Percentiles rank a stretch among this genome's conserved stretches.
Conservation (phyloP, 495 filamentous ascomycete genomes). For the Glonium stellatum region DNA sequence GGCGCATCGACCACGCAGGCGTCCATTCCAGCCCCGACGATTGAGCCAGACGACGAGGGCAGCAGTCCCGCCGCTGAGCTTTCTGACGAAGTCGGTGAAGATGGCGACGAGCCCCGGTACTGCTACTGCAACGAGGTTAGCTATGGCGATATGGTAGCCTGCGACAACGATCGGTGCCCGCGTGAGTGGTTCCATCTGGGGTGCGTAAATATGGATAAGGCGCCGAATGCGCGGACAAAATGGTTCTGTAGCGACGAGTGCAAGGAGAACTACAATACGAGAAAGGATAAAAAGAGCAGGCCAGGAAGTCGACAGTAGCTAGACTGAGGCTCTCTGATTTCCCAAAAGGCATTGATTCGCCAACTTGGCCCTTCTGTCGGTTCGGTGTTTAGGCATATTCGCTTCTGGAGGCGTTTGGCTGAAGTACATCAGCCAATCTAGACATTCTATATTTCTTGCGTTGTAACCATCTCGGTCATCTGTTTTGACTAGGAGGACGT, state of each 20-base stretch:
- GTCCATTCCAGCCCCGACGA: constrained; percentile 9
- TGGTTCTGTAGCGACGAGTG: constrained; percentile 29
- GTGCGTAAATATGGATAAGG: constrained; percentile 81
- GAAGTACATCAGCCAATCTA: too few relatives aligned
- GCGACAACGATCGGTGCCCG: constrained; percentile 78
- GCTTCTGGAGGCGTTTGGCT: too few relatives aligned
- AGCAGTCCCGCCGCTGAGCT: constrained; percentile 21
- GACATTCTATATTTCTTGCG: too few relatives aligned
- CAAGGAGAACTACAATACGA: constrained; percentile 13
- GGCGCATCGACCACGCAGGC: constrained; percentile 6
- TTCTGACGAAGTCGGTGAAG: constrained; percentile 46
- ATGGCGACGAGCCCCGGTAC: constrained; percentile 77
- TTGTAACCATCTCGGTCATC: too few relatives aligned
- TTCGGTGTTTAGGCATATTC: too few relatives aligned
- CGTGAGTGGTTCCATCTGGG: constrained; percentile 95
- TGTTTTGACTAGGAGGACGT: too few relatives aligned
- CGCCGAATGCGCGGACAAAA: constrained; percentile 53
- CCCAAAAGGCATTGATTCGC: not conserved
- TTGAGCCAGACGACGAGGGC: constrained; percentile 5
- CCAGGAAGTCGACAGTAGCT: constrained; percentile 13
- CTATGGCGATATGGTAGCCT: constrained; percentile 98
- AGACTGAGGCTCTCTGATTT: not conserved
- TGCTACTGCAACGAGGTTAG: constrained; percentile 90
- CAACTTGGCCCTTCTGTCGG: too few relatives aligned
- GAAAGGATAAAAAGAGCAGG: constrained; percentile 13